These are phyloP conservation scores for Starmerella apicola DNA, from an alignment of 805 yeast genomes.

Conservation along the genomic window DNA sequence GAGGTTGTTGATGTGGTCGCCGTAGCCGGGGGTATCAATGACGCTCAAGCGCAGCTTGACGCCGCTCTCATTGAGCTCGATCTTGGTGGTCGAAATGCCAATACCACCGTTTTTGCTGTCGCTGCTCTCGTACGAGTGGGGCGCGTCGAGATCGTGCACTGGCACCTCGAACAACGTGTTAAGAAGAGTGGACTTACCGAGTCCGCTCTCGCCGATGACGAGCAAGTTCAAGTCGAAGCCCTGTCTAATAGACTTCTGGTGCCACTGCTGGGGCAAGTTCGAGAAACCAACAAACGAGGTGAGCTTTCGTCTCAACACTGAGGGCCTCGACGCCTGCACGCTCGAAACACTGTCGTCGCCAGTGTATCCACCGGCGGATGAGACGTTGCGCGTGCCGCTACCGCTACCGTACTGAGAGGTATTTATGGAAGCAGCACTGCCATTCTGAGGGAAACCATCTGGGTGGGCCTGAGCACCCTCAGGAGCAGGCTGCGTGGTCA, in stretches of 20 bases:
- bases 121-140: constrained; percentile 20
- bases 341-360: neutral
- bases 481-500: neutral
- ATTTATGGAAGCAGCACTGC: neutral
- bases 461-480: neutral
- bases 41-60: constrained; percentile 75
- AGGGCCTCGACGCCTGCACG: constrained; percentile 26
- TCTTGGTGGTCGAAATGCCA: constrained; percentile 45
- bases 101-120: constrained; percentile 21
- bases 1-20: constrained; percentile 71
- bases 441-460: neutral
- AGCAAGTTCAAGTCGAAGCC: constrained; percentile 83
- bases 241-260: constrained; percentile 76
- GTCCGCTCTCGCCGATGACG: constrained; percentile 54
- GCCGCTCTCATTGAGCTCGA: constrained; percentile 85
- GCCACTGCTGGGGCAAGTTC: constrained; percentile 97
- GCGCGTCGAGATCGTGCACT: constrained; percentile 35
- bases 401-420: neutral
- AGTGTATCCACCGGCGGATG: neutral
- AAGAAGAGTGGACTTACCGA: constrained; percentile 85
- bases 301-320: constrained; percentile 68
- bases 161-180: constrained; percentile 75
- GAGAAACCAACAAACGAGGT: constrained; percentile 95
- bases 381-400: neutral
- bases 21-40: constrained; percentile 88